Evolutionary conservation across 306 rosid genomes (phyloP).

Genomic region (Ceratonia siliqua): DNA sequence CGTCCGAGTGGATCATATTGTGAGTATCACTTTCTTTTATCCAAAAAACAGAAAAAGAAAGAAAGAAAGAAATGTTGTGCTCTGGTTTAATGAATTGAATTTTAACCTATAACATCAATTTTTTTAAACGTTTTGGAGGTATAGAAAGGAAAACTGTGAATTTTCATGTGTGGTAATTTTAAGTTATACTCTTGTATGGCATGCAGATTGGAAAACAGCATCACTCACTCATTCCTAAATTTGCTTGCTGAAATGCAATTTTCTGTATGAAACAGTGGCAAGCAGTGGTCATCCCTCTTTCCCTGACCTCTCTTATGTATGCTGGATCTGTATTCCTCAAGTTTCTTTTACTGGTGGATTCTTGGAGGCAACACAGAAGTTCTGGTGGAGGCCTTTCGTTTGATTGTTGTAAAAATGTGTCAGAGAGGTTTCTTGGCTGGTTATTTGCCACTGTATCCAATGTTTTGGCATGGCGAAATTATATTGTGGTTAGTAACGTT

Average conservation of each 20-base stretch:
- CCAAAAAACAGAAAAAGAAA: neutral
- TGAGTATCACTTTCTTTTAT: conserved; percentile 43
- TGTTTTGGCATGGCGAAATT: conserved; percentile 74
- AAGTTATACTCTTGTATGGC: conserved; percentile 41
- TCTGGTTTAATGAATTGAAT: conserved; percentile 6
- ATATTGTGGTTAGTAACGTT: conserved; percentile 77
- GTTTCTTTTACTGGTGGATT: conserved; percentile 50
- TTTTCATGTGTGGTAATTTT: conserved; percentile 42
- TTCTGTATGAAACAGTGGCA: conserved; percentile 96
- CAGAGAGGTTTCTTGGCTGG: conserved; percentile 34
- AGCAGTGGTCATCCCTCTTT: conserved; percentile 75
- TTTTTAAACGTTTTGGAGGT: neutral
- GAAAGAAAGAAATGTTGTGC: neutral
- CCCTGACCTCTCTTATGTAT: conserved; percentile 81
- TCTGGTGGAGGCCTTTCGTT: conserved; percentile 47
- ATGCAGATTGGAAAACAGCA: conserved; percentile 53
- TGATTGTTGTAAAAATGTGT: conserved; percentile 34
- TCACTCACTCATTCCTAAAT: conserved; percentile 50
- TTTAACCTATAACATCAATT: neutral
- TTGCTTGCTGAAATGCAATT: conserved; percentile 61
- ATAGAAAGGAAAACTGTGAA: neutral
- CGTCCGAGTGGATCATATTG: conserved; percentile 73
- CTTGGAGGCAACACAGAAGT: conserved; percentile 51
- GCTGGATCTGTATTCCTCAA: conserved; percentile 74
- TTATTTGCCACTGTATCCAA: conserved; percentile 44